Base-by-base conservation (phyloP, 768 basidiomycete genomes). In the Pleurotus sapidus region DNA sequence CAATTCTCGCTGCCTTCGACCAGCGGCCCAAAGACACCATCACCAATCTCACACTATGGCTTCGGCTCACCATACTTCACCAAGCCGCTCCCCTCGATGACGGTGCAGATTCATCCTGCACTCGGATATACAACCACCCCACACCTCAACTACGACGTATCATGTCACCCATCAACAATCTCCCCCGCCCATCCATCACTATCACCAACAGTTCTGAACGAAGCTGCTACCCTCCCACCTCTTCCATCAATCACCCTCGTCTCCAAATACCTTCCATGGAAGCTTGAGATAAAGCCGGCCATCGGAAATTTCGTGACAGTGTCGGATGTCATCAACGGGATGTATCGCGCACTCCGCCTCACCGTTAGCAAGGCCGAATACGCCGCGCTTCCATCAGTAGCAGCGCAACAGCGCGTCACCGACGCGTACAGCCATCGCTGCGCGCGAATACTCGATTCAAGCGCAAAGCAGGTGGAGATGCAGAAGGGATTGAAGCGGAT, bases 401-500 rank as follows among this genome's bases (percentile, higher is more conserved):
- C 70, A 3, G 70, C 69, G 15, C 71, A 69, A 46, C 63, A 67
- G 5, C 65, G 65, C 8, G 75, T 83, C n/a, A 69, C 70, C 2
- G 63, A 55, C 4, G 80, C 82, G 4, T 86, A 76, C 64, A 68
- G 68, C 43, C 58, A 54, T 4, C 75, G 84, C 17, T 80, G 71
- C 58, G 64, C 67, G 37, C 66, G 69, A 11, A 67, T 76, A 12
- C 43, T 60, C 0, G 70, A 76, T 11, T 56, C 65, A 1, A 64
- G 64, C 30, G 65, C 56, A 1, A 69, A 68, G 23, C 72, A 70
- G 30, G 62, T 65, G 24, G 83, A 84, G 66, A 70, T 72, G 59
- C 61, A 61, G 9, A 79, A 79, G 63, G 82, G 81, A 0, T 61
- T 85, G 17, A 83, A 79, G 65, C 68, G 82, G 49, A 74, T 86